Conservation (phyloP, 805 yeast species). For the Saccharomycopsis synnaedendra region DNA sequence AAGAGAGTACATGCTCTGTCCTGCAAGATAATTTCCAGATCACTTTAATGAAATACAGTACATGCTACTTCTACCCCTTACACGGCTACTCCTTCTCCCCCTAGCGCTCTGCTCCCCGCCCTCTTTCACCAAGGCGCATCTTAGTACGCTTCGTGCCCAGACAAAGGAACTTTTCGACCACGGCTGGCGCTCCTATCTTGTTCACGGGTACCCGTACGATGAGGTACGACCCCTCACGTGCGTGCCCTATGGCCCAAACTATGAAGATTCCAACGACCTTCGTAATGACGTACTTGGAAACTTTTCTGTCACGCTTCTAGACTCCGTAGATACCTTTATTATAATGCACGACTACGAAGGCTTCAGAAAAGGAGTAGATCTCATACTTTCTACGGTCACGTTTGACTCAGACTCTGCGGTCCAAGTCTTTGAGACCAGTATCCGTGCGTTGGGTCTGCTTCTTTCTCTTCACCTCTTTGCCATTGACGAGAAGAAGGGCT, state of each 20-base stretch:
- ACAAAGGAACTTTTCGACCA: conserved; percentile 53
- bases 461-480: conserved; percentile 71
- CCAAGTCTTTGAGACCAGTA: conserved; percentile 82
- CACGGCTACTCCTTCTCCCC: no score
- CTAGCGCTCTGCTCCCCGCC: background rate
- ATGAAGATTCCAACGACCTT: conserved; percentile 36
- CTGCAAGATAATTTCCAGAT: no score
- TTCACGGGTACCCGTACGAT: conserved; percentile 68
- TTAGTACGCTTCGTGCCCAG: conserved; percentile 27
- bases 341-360: conserved; percentile 52
- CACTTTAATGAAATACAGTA: no score
- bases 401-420: conserved; percentile 61
- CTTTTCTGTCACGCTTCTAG: conserved; percentile 66
- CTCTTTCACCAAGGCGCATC: conserved; percentile 22
- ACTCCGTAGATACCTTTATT: conserved; percentile 69
- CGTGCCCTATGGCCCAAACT: conserved; percentile 54
- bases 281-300: conserved; percentile 83
- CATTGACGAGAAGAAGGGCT: conserved; percentile 34
- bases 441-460: conserved; percentile 74
- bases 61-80: no score
- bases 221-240: conserved; percentile 73
- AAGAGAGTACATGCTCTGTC: no score
- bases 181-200: conserved; percentile 63
- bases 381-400: conserved; percentile 28
- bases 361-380: conserved; percentile 35